Conservation (phyloP, 2,329 filamentous ascomycete genomes). For the Penicillium fuscoglaucum region DNA sequence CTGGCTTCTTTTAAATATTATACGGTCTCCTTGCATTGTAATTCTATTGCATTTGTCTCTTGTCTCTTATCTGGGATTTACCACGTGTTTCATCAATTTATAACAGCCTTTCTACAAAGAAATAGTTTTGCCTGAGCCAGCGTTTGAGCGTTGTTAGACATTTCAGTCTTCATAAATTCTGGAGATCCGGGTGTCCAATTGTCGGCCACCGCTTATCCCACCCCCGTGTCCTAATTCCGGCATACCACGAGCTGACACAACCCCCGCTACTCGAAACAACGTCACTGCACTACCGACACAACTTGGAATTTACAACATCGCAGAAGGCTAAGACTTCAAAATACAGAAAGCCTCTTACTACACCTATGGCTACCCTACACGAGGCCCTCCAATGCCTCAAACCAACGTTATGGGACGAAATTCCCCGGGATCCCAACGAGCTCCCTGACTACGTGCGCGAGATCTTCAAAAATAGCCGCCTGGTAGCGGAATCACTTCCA, state of each 20-base stretch:
- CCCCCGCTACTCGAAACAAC: background rate
- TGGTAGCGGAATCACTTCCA: slow-evolving; percentile 76
- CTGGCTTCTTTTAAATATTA: background rate
- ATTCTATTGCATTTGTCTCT: background rate
- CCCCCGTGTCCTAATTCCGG: background rate
- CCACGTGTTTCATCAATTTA: background rate
- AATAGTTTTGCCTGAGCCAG: background rate
- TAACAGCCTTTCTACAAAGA: background rate
- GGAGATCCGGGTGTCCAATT: background rate
- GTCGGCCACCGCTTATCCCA: background rate
- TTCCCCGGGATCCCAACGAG: slow-evolving; percentile 49
- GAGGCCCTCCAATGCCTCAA: slow-evolving; percentile 59
- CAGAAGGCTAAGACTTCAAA: background rate
- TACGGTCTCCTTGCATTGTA: background rate
- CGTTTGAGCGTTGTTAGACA: background rate
- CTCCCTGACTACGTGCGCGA: slow-evolving; percentile 56
- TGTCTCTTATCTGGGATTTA: background rate
- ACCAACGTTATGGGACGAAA: slow-evolving; percentile 55
- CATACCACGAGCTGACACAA: background rate
- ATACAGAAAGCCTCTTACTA: background rate
- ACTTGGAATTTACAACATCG: background rate
- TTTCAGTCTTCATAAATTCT: background rate
- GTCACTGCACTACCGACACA: background rate
- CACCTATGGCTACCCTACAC: slow-evolving; percentile 59
- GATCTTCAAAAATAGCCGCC: slow-evolving; percentile 67